Evolutionary conservation across 2,329 filamentous ascomycete species (phyloP), one percentile per base, ranked within the genome.

Genomic region (Sporothrix curviconia): DNA sequence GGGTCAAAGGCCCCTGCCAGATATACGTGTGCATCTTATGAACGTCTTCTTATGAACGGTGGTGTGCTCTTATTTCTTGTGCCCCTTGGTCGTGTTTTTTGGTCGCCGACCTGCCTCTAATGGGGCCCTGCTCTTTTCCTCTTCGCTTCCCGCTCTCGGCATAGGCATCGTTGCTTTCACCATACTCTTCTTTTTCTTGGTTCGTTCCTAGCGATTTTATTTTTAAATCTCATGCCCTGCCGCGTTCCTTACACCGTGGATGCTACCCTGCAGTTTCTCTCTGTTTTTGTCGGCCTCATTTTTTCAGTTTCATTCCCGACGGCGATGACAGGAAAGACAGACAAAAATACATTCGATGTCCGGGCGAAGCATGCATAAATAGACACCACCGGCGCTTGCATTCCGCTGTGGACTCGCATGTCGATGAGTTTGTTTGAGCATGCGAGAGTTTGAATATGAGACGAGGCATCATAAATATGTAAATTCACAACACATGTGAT

Each of bases 161-260:
- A 43, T 24, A 43, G 40, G 2, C 19, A n/a, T 37, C 36, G 36
- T 43, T 9, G 9, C 40, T 43, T 24, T 43, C n/a, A n/a, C n/a
- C n/a, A n/a, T n/a, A n/a, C n/a, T 43, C 2, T 43, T 32, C 11
- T 32, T 32, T 11, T 6, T 5, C 40, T 43, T 17, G 40, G 22
- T 12, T 14, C 15, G 44, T 17, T 32, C 6, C 46, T 50, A 7
- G 7, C 19, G 36, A 32, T 9, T 50, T 50, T 50, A 37, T 50
- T 50, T 50, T 37, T 37, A 50, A 25, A n/a, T n/a, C n/a, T 17
- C 46, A 24, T 24, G 28, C 17, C 12, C 19, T 50, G 46, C 46
- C 46, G 46, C 30, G 46, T 50, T 24, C 11, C 30, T 32, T 34
- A 50, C 46, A 50, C 46, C 46, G 46, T 50, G 32, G 37, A 50